These are phyloP conservation scores for Baorangia bicolor DNA, from an alignment of 768 basidiomycete genomes.

Conservation along the genomic window DNA sequence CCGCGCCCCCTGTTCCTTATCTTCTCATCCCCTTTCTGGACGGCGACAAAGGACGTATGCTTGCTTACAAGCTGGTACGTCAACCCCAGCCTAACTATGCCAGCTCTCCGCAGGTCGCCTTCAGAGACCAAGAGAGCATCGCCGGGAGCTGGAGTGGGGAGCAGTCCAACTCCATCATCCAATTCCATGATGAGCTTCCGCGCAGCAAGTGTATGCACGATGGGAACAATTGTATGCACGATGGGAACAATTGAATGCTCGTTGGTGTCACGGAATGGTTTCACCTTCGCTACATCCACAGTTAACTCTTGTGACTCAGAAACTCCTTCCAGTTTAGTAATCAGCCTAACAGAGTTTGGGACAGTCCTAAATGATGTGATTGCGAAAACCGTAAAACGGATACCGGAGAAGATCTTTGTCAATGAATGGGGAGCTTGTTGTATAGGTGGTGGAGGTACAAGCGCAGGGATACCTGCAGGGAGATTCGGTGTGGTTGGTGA, in stretches of 20 bases:
- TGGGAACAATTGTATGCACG: slow-evolving; percentile 31
- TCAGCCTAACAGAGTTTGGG: slow-evolving; percentile 30
- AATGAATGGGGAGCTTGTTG: slow-evolving; percentile 36
- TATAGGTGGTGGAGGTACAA: slow-evolving; percentile 36
- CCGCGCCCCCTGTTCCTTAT: slow-evolving; percentile 5
- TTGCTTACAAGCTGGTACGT: slow-evolving; percentile 51
- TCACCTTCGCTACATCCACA: slow-evolving; percentile 26
- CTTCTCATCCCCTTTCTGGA: slow-evolving; percentile 37
- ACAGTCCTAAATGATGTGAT: slow-evolving; percentile 23
- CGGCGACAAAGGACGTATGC: slow-evolving; percentile 57
- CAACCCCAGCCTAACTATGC: slow-evolving; percentile 50
- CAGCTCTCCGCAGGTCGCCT: slow-evolving; percentile 40
- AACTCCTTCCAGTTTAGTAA: slow-evolving; percentile 28
- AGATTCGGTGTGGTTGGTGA: slow-evolving; percentile 18
- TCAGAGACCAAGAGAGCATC: slow-evolving; percentile 27
- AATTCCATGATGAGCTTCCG: slow-evolving; percentile 54
- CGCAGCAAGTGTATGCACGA: slow-evolving; percentile 56
- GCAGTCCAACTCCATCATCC: slow-evolving; percentile 35
- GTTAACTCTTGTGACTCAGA: slow-evolving; percentile 12
- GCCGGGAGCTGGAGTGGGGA: slow-evolving; percentile 28
- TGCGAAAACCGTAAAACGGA: slow-evolving; percentile 36
- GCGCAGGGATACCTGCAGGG: slow-evolving; percentile 12
- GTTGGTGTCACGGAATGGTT: slow-evolving; percentile 22
- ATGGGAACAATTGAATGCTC: slow-evolving; percentile 27
- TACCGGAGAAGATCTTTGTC: slow-evolving; percentile 32